Evolutionary conservation across 2,329 filamentous ascomycete species (phyloP), one percentile per base, ranked within the genome.

Genomic region (Venturia oleaginea): DNA sequence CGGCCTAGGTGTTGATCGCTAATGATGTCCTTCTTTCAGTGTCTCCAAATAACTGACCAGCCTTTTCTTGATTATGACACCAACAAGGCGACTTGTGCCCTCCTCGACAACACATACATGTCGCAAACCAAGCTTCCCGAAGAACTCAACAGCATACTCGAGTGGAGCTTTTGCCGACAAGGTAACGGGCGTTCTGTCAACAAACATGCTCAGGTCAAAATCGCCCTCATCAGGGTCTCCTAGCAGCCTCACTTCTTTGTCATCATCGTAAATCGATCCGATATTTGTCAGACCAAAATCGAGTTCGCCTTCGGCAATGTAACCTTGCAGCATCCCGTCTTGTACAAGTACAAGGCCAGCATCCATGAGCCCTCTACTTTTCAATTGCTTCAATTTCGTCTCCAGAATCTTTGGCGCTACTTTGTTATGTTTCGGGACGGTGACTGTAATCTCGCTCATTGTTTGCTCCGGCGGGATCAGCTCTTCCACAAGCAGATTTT

Each of bases 141-240:
- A 85, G 78, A 86, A 81, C 71, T 85, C 83, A 1, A 84, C 80
- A 0, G 78, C 81, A 70, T 83, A 83, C 70, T 86, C 84, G 68
- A 86, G 76, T 11, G 83, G 83, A 54, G 83, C 81, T 55, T 77
- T 77, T 0, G 76, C 77, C 64, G 76, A 80, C 6, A 85, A 71
- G 0, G 73, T 79, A 65, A 85, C 66, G 0, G 82, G 83, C 19
- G 81, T 84, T 1, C 78, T 74, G 69, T 85, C 83, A 0, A 86
- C 77, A 67, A 84, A 82, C 1, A 73, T 75, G 0, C 75, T 73
- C 15, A 85, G 68, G 59, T 81, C 78, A 19, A 81, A 71, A 22
- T 66, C 65, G 13, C 64, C 72, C 30, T 76, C 73, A 17, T 70
- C 68, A 2, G 70, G 66, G 27, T 73, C 68, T 0, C 77, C 77